These are phyloP conservation scores for Penicillium janthinellum DNA, from an alignment of 2,329 filamentous ascomycete species.

Conservation along the genomic window DNA sequence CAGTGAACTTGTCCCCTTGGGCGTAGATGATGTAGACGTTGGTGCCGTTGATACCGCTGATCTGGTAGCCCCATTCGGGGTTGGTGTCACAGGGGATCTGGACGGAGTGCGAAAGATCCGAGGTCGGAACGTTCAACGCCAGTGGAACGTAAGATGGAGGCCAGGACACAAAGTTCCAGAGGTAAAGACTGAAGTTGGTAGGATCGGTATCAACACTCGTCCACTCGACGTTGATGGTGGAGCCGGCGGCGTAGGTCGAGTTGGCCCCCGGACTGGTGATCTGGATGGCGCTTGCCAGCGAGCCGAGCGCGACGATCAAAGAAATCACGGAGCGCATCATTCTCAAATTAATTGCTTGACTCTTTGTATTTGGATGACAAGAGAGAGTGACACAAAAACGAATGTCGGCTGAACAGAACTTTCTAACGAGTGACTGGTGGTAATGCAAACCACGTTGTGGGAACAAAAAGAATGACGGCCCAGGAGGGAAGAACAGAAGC, in stretches of 20 bases:
- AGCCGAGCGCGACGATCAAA: not conserved
- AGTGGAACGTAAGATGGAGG: conserved; percentile 46
- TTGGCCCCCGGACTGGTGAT: conserved; percentile 37
- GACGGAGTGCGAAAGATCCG: conserved; percentile 36
- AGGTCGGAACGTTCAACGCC: conserved; percentile 39
- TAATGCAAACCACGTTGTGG: not conserved
- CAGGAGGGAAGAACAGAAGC: not conserved
- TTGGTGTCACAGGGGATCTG: conserved; percentile 43
- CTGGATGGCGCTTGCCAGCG: conserved; percentile 26
- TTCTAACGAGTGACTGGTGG: not conserved
- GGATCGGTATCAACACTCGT: conserved; percentile 47
- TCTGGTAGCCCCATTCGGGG: conserved; percentile 45
- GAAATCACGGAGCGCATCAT: not conserved
- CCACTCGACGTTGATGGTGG: conserved; percentile 40
- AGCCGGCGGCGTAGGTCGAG: conserved; percentile 42
- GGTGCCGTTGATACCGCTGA: conserved; percentile 51
- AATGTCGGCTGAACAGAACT: not conserved
- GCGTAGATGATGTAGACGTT: conserved; percentile 51
- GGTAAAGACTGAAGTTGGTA: conserved; percentile 43
- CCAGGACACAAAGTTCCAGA: conserved; percentile 51
- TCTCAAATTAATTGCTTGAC: not conserved
- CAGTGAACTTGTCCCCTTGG: conserved; percentile 45
- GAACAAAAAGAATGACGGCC: not conserved
- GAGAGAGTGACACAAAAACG: not conserved
- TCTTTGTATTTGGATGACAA: not conserved